A percentile compares a stretch with the other conserved stretches of the same genome.
phyloP scores from a whole-genome alignment of 495 filamentous ascomycete species.

The Neurospora tetraspora region DNA sequence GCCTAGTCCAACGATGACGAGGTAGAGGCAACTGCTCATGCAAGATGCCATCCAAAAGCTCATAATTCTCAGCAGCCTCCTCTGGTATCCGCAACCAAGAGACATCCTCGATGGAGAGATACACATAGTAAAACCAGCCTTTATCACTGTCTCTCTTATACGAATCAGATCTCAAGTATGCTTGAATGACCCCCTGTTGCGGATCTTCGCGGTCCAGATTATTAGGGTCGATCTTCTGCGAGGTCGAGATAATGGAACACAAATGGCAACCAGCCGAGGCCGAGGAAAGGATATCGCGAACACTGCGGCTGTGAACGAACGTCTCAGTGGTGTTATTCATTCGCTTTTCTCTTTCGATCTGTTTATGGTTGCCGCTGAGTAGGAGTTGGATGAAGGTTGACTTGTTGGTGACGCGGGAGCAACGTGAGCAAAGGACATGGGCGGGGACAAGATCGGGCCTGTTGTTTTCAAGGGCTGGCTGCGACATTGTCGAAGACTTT shows the following conservation, averaged over 20 bases:
- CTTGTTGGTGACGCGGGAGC: not conserved
- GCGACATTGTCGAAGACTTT: not conserved
- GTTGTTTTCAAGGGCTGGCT: not conserved
- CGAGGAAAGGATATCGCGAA: not conserved
- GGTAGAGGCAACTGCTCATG: not conserved
- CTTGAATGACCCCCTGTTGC: not conserved
- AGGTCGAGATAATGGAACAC: not conserved
- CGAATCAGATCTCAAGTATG: too few relatives aligned
- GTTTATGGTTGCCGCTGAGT: not conserved
- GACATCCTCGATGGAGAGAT: not conserved
- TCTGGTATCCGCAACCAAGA: not conserved
- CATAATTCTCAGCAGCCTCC: not conserved
- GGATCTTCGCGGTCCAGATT: not conserved
- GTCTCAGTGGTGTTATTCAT: not conserved
- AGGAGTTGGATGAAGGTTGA: not conserved
- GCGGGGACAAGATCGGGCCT: not conserved
- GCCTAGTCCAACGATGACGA: accelerated
- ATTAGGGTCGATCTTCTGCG: not conserved
- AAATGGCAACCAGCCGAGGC: not conserved
- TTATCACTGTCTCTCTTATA: too few relatives aligned
- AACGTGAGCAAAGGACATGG: not conserved
- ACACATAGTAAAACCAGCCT: too few relatives aligned
- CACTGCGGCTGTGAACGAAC: not conserved
- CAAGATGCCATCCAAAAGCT: not conserved
- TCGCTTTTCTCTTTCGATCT: not conserved